Evolutionary conservation across 768 basidiomycete genomes (phyloP), one percentile per base, ranked within the genome.

Genomic region (Tephrocybe rancida): DNA sequence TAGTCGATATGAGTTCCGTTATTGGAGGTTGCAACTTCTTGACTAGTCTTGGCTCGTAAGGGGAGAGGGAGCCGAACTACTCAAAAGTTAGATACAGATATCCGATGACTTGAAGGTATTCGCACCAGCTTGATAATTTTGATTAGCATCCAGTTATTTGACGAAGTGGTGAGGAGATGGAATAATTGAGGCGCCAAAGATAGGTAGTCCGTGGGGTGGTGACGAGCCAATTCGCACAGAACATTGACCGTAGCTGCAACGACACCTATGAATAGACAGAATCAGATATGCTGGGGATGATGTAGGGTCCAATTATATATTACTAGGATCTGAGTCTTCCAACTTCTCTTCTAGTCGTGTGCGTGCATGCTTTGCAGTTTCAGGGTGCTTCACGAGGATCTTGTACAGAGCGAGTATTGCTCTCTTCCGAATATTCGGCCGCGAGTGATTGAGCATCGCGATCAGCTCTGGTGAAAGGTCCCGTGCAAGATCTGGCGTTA

Each of bases 101-200:
- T 14, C 43, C 30, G 9, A n/a, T 10, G 18, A 16, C 14, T 8
- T 3, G n/a, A 26, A 39, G 18, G 3, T 32, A 25, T 42, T 54
- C 53, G 63, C 69, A 95, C 96, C 69, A 98, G 70, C 73, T 99
- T 99, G 67, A 98, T 87, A 49, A 98, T 88, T 73, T 99, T 99
- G 70, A 99, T 99, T 54, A 99, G 81, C 92, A 98, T 96, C 97
- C 97, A 99, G 63, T 99, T 99, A 69, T 99, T 98, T 9, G 91
- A 89, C 10, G 94, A 94, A 2, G 88, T 93, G 0, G 93, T 97
- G 54, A 99, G 74, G 10, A 98, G 80, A 63, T 91, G 92, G 69
- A 98, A 99, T 49, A 98, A 70, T 61, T 91, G 90, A 9, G 97
- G 97, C 2, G 96, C 97, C 35, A 99, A 72, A 3, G 86, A 77